Evolutionary conservation across 2,329 filamentous ascomycete genomes (phyloP).

Genomic region (Coleophoma cylindrospora): DNA sequence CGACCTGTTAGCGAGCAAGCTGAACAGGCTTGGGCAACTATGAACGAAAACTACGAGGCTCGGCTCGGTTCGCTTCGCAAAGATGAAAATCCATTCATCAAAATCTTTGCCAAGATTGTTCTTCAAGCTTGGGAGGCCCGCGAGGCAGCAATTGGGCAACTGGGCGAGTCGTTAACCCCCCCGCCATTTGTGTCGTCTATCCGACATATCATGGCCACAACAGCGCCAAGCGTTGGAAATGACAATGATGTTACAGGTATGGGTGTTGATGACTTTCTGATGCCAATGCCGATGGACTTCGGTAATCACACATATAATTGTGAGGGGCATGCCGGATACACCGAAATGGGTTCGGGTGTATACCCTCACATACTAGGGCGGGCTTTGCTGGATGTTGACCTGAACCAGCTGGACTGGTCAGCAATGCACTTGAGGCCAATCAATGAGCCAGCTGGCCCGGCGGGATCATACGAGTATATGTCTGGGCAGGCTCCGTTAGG

Average conservation of each 20-base stretch:
- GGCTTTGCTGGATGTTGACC: conserved; percentile 15
- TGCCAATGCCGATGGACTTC: conserved; percentile 9
- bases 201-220: conserved; percentile 9
- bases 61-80: conserved; percentile 8
- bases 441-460: background rate
- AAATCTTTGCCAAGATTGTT: conserved; percentile 15
- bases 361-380: conserved; percentile 9
- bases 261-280: conserved; percentile 3
- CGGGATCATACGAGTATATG: too few relatives aligned
- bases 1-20: conserved; percentile 17
- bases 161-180: conserved; percentile 9
- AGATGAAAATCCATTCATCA: conserved; percentile 12
- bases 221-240: conserved; percentile 1
- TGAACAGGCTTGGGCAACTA: conserved; percentile 22
- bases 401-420: conserved; percentile 21
- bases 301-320: conserved; percentile 6
- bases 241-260: background rate
- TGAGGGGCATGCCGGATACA: conserved; percentile 6
- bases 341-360: conserved; percentile 1
- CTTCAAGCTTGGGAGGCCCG: conserved; percentile 21
- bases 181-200: conserved; percentile 19
- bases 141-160: conserved; percentile 10
- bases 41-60: conserved; percentile 20
- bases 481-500: too few relatives aligned
- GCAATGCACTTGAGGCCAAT: conserved; percentile 23